Evolutionary conservation across 768 basidiomycete species (phyloP), one percentile per base, ranked within the genome.

Genomic region (Tulasnella sp.): DNA sequence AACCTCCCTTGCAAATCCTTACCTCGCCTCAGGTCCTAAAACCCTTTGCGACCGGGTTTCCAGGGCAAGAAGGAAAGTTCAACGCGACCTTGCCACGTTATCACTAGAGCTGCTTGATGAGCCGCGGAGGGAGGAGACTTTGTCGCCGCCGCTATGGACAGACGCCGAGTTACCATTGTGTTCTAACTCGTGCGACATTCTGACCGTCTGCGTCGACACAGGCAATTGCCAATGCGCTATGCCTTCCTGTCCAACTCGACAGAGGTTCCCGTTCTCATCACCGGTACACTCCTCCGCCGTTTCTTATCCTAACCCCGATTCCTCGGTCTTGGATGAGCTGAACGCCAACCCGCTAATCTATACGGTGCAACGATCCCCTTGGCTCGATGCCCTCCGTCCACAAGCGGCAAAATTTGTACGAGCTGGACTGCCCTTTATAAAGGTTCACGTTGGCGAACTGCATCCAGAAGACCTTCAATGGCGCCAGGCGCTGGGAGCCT

Each of bases 101-200:
- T 76, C 77, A 20, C 28, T 77, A n/a, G 72, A 58, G 5, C 80
- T 72, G 7, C 60, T 76, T 31, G 31, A 46, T 24, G 42, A 72
- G 20, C 69, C 81, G 1, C 77, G 82, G 75, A 40, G 37, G 16
- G 48, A 64, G 40, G 50, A 78, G 77, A 75, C 76, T 20, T 72
- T 24, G 75, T 42, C 60, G 18, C 77, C 60, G 20, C 42, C 34
- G 14, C 82, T 84, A 16, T 86, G 86, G 86, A 80, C 81, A 7
- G 34, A 84, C 31, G 82, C 82, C 50, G 83, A 84, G 31, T 78
- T 85, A 5, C 85, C 85, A 0, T 76, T 84, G 7, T 86, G 86
- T 82, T 84, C 83, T 82, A 86, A 86, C 82, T 83, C 85, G 75
- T 86, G 85, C 80, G 79, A 82, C 73, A 83, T 83, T 76, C 86